Evolutionary conservation across 2,329 filamentous ascomycete genomes (phyloP), one percentile per base, ranked within the genome.

Genomic region (Colletotrichum sp.): DNA sequence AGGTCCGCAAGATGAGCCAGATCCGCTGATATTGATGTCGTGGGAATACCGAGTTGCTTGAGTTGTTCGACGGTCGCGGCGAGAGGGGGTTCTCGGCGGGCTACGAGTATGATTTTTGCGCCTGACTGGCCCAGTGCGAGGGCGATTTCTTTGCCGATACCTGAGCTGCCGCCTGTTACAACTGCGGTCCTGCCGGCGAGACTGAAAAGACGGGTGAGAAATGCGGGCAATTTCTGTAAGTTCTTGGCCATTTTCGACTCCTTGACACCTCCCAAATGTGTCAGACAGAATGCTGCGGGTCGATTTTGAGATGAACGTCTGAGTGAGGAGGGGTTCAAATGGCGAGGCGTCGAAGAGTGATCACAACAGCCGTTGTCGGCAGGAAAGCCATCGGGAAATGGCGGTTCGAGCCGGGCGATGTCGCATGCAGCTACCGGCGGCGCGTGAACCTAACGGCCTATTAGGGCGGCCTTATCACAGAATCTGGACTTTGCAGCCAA

Each of bases 121-220:
- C 83, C 83, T 1, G 82, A 79, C 16, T 80, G 80, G 0, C 82
- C 81, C 0, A 84, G 70, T 0, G 82, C 81, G 8, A 79, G 74
- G 0, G 82, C 81, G 75, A 84, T 84, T 25, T 79, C 80, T 2
- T 80, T 81, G 12, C 83, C 83, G 65, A 84, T 84, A 13, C 83
- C 83, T 5, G 81, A 81, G 74, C 82, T 84, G n/a, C 79, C 83
- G 8, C 83, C 83, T 0, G 83, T 84, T 2, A 84, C 76, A 8
- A 84, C 78, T 0, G 81, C 83, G 7, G 80, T 79, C 48, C 78
- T 78, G 18, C 82, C 82, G 0, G 76, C 70, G n/a, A 84, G 80
- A 22, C 79, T 77, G 70, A 84, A 83, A 34, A 84, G 76, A 9
- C 78, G 77, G 28, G 80, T 66, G 30, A 84, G 79, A 58, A 82